Conservation (phyloP, 1,139 yeast species). For the Suhomyces wounanorum region DNA sequence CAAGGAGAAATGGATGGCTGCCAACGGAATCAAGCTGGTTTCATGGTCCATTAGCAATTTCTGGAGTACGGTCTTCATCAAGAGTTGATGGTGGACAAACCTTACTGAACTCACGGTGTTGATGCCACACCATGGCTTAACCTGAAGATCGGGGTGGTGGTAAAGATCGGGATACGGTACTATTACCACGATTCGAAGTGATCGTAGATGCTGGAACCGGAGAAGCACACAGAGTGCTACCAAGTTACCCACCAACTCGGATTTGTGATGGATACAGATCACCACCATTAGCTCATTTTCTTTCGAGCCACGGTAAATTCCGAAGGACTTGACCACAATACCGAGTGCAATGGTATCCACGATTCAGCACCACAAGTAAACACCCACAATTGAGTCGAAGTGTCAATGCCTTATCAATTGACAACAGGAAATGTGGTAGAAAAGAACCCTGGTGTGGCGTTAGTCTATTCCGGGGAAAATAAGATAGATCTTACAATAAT, state of each 20-base stretch:
- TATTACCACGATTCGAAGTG: constrained; percentile 17
- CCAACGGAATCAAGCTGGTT: constrained; percentile 2
- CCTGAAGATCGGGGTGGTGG: constrained; percentile 9
- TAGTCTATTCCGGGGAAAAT: not conserved
- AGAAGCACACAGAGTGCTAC: constrained; percentile 19
- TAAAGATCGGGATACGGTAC: constrained; percentile 1
- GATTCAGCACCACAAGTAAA: not conserved
- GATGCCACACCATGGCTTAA: constrained; percentile 31
- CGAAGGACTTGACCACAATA: not conserved
- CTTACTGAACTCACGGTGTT: constrained; percentile 19
- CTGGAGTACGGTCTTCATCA: constrained; percentile 2
- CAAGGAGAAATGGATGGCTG: not conserved
- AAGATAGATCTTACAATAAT: not conserved
- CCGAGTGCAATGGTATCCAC: not conserved
- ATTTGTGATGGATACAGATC: constrained; percentile 18
- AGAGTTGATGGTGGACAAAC: constrained; percentile 11
- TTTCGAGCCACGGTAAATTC: not conserved
- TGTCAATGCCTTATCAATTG: no score
- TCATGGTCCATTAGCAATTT: not conserved
- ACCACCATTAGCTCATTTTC: constrained; percentile 6
- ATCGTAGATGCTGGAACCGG: constrained; percentile 11
- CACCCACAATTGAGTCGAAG: no score
- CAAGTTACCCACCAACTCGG: constrained; percentile 16
- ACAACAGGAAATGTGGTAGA: no score
- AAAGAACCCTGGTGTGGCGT: no score